These are phyloP conservation scores for Trichoderma asperellum DNA, from an alignment of 2,329 filamentous ascomycete genomes.

Conservation along the genomic window DNA sequence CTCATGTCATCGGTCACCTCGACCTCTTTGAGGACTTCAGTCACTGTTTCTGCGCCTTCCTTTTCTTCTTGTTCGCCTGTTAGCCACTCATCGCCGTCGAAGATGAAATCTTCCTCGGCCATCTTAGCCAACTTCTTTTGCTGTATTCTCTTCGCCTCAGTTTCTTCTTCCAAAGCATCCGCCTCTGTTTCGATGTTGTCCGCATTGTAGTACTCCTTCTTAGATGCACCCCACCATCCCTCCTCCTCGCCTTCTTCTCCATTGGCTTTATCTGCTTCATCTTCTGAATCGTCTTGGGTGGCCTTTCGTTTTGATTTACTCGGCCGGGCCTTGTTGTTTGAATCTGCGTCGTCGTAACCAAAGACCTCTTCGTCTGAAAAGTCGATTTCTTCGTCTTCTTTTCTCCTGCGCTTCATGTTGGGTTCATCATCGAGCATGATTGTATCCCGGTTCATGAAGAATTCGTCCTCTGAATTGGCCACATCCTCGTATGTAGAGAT, in stretches of 20 bases:
- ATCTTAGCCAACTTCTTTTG: constrained; percentile 89
- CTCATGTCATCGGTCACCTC: constrained; percentile 81
- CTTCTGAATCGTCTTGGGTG: constrained; percentile 46
- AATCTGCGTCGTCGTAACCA: constrained; percentile 53
- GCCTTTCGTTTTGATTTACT: constrained; percentile 30
- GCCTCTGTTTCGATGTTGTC: constrained; percentile 70
- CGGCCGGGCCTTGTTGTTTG: constrained; percentile 44
- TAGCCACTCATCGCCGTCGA: constrained; percentile 87
- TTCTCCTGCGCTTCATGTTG: constrained; percentile 75
- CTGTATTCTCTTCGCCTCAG: constrained; percentile 84
- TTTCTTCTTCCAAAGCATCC: constrained; percentile 85
- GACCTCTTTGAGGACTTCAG: constrained; percentile 81
- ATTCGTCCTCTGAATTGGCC: constrained; percentile 92
- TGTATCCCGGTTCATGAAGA: constrained; percentile 83
- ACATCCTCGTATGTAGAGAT: constrained; percentile 77
- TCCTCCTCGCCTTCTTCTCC: constrained; percentile 63
- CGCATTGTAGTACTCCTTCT: constrained; percentile 90
- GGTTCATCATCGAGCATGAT: constrained; percentile 83
- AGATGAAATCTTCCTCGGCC: constrained; percentile 89
- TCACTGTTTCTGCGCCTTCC: constrained; percentile 66
- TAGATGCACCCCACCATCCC: constrained; percentile 84
- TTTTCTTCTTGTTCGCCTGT: constrained; percentile 57
- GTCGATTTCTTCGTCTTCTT: constrained; percentile 70
- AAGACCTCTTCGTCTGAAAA: constrained; percentile 66
- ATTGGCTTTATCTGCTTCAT: constrained; percentile 59